Conservation (phyloP, 805 yeast species). For the Phaffomyces thermotolerans region DNA sequence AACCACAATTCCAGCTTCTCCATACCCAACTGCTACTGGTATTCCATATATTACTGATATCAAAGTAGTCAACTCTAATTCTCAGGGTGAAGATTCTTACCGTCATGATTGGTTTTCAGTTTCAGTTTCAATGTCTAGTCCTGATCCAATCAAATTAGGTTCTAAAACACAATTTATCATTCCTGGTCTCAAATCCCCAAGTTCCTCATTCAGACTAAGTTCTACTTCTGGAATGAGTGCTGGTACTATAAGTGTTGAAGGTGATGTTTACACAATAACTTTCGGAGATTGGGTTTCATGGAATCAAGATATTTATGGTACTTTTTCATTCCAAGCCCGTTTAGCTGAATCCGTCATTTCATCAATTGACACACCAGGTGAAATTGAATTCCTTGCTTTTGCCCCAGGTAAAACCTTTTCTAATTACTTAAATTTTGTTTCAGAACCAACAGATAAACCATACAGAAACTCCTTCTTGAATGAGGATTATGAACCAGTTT, state of each 20-base stretch:
- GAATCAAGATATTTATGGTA: conserved; percentile 5
- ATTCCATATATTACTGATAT: conserved; percentile 2
- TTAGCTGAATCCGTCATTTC: neutral
- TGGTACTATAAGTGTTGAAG: neutral
- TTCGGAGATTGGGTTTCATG: conserved; percentile 3
- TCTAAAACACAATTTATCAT: conserved; percentile 4
- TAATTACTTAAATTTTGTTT: conserved; percentile 1
- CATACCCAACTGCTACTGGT: conserved; percentile 4
- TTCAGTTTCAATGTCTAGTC: conserved; percentile 1
- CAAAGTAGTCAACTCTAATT: neutral
- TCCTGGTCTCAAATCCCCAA: conserved; percentile 2
- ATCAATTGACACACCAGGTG: neutral
- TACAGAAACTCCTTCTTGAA: conserved; percentile 3
- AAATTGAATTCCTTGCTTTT: neutral
- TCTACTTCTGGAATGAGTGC: neutral
- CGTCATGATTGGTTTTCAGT: conserved; percentile 4
- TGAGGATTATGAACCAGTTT: conserved; percentile 1
- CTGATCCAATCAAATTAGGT: conserved; percentile 5
- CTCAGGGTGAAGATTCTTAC: neutral
- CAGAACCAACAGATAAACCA: conserved; percentile 5
- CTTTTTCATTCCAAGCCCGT: conserved; percentile 2
- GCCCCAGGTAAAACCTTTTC: conserved; percentile 3
- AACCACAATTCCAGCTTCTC: conserved; percentile 1
- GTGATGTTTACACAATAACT: neutral
- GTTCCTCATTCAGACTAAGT: neutral